These are phyloP conservation scores for Kalmusia sp. DNA, from an alignment of 2,329 filamentous ascomycete species.

Conservation along the genomic window DNA sequence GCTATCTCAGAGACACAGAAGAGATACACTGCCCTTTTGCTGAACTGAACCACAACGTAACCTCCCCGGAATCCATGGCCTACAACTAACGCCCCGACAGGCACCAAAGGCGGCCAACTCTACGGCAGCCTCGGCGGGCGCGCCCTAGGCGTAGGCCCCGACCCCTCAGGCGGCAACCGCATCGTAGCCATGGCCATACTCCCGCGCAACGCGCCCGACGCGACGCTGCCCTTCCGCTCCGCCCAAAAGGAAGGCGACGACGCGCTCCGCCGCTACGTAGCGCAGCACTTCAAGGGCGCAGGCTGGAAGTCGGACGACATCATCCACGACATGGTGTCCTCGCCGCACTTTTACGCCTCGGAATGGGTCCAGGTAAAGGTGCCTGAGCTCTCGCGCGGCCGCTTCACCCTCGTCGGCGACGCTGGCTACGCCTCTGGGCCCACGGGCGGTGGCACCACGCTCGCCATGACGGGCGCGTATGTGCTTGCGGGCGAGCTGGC, in stretches of 20 bases:
- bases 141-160: slow-evolving; percentile 45
- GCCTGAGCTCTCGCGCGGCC: slow-evolving; percentile 31
- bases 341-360: slow-evolving; percentile 52
- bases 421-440: slow-evolving; percentile 40
- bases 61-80: neutral
- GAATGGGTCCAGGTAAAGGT: slow-evolving; percentile 41
- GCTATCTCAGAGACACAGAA: neutral
- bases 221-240: slow-evolving; percentile 47
- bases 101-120: slow-evolving; percentile 8
- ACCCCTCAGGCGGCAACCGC: slow-evolving; percentile 49
- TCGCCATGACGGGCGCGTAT: slow-evolving; percentile 45
- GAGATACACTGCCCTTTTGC: too few species aligned
- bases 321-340: slow-evolving; percentile 43
- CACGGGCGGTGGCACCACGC: slow-evolving; percentile 23
- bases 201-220: slow-evolving; percentile 32
- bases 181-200: slow-evolving; percentile 49
- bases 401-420: slow-evolving; percentile 43
- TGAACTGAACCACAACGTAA: neutral
- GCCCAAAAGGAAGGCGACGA: slow-evolving; percentile 42
- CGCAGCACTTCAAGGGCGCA: slow-evolving; percentile 28
- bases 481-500: slow-evolving; percentile 41
- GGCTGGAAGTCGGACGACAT: slow-evolving; percentile 45
- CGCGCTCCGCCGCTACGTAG: slow-evolving; percentile 15
- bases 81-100: neutral
- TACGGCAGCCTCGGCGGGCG: slow-evolving; percentile 34